Evolutionary conservation across 495 filamentous ascomycete genomes (phyloP).

Genomic region (Echria macrotheca): DNA sequence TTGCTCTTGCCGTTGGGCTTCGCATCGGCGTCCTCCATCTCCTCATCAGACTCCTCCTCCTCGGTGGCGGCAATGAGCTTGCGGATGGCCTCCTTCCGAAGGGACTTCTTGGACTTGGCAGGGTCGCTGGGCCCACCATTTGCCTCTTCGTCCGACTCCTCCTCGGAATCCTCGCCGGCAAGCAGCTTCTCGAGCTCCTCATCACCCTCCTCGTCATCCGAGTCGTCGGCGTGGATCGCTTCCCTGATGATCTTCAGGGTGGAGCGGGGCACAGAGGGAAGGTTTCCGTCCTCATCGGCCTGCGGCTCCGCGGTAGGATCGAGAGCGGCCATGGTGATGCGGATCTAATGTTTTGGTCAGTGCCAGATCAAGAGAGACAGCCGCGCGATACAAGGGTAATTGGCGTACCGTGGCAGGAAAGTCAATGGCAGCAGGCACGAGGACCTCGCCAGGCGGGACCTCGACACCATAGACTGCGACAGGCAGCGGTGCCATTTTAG

Average conservation of each 20-base stretch:
- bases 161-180: constrained; percentile 55
- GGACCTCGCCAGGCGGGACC: constrained; percentile 71
- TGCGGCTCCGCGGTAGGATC: constrained; percentile 76
- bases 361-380: too few species aligned
- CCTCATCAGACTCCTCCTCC: constrained; percentile 50
- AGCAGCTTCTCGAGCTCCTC: constrained; percentile 52
- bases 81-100: constrained; percentile 62
- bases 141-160: constrained; percentile 60
- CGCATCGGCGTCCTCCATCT: constrained; percentile 58
- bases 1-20: constrained; percentile 45
- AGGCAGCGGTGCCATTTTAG: too few species aligned
- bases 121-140: constrained; percentile 90
- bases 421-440: constrained; percentile 68
- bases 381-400: too few species aligned
- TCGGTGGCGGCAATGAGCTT: constrained; percentile 65
- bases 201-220: constrained; percentile 56
- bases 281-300: constrained; percentile 55
- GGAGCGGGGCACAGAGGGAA: constrained; percentile 60
- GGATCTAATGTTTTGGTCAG: too few species aligned
- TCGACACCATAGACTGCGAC: constrained; percentile 85
- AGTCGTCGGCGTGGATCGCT: constrained; percentile 47
- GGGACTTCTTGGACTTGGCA: constrained; percentile 77
- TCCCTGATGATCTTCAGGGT: constrained; percentile 85
- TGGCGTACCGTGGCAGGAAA: constrained; percentile 75
- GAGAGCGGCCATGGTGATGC: constrained; percentile 96